These are phyloP conservation scores for Xenosphaeropsis pyriputrescens DNA, from an alignment of 2,329 filamentous ascomycete species.

Conservation along the genomic window DNA sequence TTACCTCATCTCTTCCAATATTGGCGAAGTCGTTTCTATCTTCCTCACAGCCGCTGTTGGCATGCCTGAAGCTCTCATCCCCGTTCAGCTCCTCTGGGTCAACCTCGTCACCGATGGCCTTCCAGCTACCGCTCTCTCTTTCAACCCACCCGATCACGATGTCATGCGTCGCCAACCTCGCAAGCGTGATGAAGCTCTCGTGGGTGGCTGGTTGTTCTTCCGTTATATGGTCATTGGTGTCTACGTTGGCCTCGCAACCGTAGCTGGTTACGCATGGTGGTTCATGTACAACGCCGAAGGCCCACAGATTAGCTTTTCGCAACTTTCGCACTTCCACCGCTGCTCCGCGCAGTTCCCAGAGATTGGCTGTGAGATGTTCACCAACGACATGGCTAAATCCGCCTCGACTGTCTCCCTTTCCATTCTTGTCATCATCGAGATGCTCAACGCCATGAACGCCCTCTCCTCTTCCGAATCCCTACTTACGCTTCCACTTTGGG, in stretches of 20 bases:
- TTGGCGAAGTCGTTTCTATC: constrained; percentile 97
- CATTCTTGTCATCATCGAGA: constrained; percentile 91
- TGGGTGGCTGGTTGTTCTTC: constrained; percentile 94
- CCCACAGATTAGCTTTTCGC: constrained; percentile 80
- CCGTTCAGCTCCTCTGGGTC: constrained; percentile 96
- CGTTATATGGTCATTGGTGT: constrained; percentile 92
- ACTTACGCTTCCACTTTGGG: constrained; percentile 86
- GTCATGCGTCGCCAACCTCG: constrained; percentile 89
- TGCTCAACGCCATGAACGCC: constrained; percentile 98
- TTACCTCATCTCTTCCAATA: constrained; percentile 97
- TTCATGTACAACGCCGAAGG: constrained; percentile 92
- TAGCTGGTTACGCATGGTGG: constrained; percentile 98
- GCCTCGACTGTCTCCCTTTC: constrained; percentile 89
- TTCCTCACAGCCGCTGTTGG: constrained; percentile 92
- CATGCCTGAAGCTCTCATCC: constrained; percentile 94
- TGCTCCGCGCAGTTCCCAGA: constrained; percentile 77
- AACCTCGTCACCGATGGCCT: constrained; percentile 97
- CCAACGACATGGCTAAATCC: constrained; percentile 70
- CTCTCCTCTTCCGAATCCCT: constrained; percentile 91
- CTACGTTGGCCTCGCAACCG: constrained; percentile 89
- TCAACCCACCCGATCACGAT: constrained; percentile 97
- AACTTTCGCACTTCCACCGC: constrained; percentile 86
- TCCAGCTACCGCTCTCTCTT: constrained; percentile 87
- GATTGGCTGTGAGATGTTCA: constrained; percentile 87
- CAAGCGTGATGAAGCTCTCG: constrained; percentile 83